phyloP scores from a whole-genome alignment of 2,329 filamentous ascomycete species.

The Daldinia sp. region DNA sequence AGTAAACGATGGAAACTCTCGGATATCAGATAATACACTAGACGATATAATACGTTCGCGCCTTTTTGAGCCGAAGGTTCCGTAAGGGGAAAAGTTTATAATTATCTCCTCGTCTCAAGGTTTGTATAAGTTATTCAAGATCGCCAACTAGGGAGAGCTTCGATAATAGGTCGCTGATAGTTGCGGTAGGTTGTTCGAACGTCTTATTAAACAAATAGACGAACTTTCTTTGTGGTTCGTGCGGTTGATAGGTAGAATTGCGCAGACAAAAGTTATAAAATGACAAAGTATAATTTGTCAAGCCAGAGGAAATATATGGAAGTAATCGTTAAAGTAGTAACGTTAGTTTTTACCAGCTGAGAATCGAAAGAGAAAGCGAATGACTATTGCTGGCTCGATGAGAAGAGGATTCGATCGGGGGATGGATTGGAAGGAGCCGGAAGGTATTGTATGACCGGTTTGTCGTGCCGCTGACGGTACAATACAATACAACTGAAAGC shows the following conservation, averaged over 20 bases:
- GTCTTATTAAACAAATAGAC: constrained; percentile 7
- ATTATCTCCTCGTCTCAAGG: constrained; percentile 6
- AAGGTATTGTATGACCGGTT: constrained; percentile 30
- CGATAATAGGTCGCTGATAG: constrained; percentile 6
- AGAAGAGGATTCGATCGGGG: constrained; percentile 34
- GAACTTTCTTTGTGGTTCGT: constrained; percentile 17
- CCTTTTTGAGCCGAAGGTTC: constrained; percentile 1
- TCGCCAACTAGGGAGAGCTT: constrained; percentile 25
- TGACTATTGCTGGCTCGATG: constrained; percentile 30
- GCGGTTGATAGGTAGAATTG: neutral
- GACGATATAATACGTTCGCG: constrained; percentile 16
- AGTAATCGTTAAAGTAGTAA: neutral
- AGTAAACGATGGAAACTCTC: constrained; percentile 6
- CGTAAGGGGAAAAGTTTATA: neutral
- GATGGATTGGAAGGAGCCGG: constrained; percentile 33
- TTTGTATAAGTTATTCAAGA: constrained; percentile 21
- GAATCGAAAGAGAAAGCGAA: constrained; percentile 30
- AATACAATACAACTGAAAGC: neutral
- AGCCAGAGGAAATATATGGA: neutral
- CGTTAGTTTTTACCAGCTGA: constrained; percentile 15
- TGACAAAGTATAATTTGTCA: constrained; percentile 1
- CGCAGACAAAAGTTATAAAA: neutral
- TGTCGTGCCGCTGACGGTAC: constrained; percentile 28
- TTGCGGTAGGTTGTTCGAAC: neutral
- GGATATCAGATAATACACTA: constrained; percentile 4